Percentiles rank a stretch among this genome's conserved stretches.
Evolutionary conservation across 2,329 filamentous ascomycete species (phyloP).

Genomic region (Nigrospora osmanthi): DNA sequence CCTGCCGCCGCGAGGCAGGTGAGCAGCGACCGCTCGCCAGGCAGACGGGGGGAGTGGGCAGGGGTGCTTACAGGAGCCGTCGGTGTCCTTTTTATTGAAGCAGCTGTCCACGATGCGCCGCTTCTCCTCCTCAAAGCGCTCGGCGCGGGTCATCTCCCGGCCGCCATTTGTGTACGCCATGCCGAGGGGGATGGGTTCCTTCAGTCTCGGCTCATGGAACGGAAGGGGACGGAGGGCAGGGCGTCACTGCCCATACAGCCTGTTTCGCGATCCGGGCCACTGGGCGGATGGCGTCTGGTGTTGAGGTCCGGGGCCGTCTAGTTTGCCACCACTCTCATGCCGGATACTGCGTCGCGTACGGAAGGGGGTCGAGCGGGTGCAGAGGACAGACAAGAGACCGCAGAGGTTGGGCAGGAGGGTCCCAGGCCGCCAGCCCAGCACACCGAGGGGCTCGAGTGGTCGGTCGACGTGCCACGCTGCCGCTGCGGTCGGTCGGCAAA

Average conservation of each 20-base stretch:
- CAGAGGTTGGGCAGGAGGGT: no score
- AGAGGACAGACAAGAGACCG: no score
- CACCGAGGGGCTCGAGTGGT: no score
- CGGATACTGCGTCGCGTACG: no score
- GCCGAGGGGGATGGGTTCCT: neutral
- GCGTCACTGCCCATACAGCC: neutral
- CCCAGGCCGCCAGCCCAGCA: no score
- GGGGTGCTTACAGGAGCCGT: conserved; percentile 67
- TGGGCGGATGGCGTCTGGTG: no score
- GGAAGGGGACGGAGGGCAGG: neutral
- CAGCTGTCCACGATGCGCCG: conserved; percentile 88
- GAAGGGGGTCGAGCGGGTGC: no score
- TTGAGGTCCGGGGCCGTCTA: no score
- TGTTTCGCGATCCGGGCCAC: neutral
- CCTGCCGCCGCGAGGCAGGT: neutral
- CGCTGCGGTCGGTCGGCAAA: no score
- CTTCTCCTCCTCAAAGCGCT: conserved; percentile 96
- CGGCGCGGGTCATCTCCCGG: conserved; percentile 47
- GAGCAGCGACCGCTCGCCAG: neutral
- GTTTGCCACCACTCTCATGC: no score
- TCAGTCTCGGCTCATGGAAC: conserved; percentile 1
- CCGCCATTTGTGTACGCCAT: conserved; percentile 7
- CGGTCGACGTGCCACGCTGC: no score
- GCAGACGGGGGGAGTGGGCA: conserved; percentile 3
- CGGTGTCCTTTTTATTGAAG: conserved; percentile 81